Conservation (phyloP, 2,329 filamentous ascomycete genomes). For the Sarocladiaceae sp. region DNA sequence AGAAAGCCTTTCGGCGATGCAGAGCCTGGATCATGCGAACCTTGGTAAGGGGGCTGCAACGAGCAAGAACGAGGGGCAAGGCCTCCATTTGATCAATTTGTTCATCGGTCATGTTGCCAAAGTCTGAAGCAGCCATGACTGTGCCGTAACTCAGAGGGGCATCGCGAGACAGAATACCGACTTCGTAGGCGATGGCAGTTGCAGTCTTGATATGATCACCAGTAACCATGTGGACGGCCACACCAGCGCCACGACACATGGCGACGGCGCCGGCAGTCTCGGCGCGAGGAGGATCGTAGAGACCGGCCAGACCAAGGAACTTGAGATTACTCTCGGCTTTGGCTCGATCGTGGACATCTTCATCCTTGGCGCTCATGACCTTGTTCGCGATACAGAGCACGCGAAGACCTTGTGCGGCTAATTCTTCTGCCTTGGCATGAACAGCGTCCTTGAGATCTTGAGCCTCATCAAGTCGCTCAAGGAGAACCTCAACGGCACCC, state of each 20-base stretch:
- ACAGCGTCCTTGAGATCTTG: slow-evolving; percentile 43
- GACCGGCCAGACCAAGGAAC: slow-evolving; percentile 66
- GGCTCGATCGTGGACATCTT: slow-evolving; percentile 42
- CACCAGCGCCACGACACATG: slow-evolving; percentile 56
- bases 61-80: slow-evolving; percentile 63
- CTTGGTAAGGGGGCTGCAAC: slow-evolving; percentile 67
- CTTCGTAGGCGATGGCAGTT: slow-evolving; percentile 60
- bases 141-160: slow-evolving; percentile 33
- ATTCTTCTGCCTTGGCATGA: slow-evolving; percentile 44
- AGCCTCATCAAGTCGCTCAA: slow-evolving; percentile 45
- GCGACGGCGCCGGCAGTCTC: slow-evolving; percentile 61
- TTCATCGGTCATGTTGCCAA: slow-evolving; percentile 57
- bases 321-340: slow-evolving; percentile 52
- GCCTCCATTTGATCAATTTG: slow-evolving; percentile 58
- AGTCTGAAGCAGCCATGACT: slow-evolving; percentile 59
- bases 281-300: slow-evolving; percentile 67
- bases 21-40: slow-evolving; percentile 75
- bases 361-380: slow-evolving; percentile 29
- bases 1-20: slow-evolving; percentile 63
- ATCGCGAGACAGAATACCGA: slow-evolving; percentile 51
- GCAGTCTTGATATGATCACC: slow-evolving; percentile 67
- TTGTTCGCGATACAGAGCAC: slow-evolving; percentile 63
- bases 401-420: slow-evolving; percentile 61
- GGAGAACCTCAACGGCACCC: slow-evolving; percentile 53
- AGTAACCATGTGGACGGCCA: slow-evolving; percentile 66